These are phyloP conservation scores for Suillus weaverae DNA, from an alignment of 768 basidiomycete genomes.

Conservation along the genomic window DNA sequence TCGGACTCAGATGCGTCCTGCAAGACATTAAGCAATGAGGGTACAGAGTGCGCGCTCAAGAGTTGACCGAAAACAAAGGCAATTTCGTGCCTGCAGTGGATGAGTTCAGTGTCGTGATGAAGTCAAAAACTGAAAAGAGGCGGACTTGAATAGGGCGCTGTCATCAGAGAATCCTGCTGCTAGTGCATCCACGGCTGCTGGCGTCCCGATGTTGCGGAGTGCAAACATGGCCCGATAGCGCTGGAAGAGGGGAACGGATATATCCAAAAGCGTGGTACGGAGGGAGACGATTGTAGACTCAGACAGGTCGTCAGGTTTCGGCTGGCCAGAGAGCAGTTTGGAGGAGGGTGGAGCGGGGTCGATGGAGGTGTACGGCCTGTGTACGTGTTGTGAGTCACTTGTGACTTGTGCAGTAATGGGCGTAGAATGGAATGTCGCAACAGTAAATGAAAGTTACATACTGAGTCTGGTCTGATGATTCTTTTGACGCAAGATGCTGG, in stretches of 20 bases:
- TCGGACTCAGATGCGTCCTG: slow-evolving; percentile 72
- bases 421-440: background rate
- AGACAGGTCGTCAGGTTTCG: slow-evolving; percentile 52
- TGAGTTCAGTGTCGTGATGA: background rate
- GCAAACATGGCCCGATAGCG: slow-evolving; percentile 99
- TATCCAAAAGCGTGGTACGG: slow-evolving; percentile 63
- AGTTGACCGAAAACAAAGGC: slow-evolving; percentile 98
- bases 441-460: slow-evolving; percentile 24
- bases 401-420: background rate
- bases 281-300: slow-evolving; percentile 53
- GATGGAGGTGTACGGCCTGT: slow-evolving; percentile 75
- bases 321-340: slow-evolving; percentile 53
- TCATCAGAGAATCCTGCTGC: slow-evolving; percentile 88
- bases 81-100: slow-evolving; percentile 81
- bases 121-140: slow-evolving; percentile 7
- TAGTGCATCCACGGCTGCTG: slow-evolving; percentile 85
- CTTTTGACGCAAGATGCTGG: slow-evolving; percentile 38
- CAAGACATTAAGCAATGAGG: slow-evolving; percentile 79
- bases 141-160: slow-evolving; percentile 91
- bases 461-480: slow-evolving; percentile 37
- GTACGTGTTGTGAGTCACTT: slow-evolving; percentile 1
- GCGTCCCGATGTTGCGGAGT: slow-evolving; percentile 87
- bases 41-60: slow-evolving; percentile 84
- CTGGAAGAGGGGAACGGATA: slow-evolving; percentile 73
- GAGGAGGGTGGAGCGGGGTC: slow-evolving; percentile 88